Evolutionary conservation across 495 filamentous ascomycete genomes (phyloP).

Genomic region (Penicillium lagena): DNA sequence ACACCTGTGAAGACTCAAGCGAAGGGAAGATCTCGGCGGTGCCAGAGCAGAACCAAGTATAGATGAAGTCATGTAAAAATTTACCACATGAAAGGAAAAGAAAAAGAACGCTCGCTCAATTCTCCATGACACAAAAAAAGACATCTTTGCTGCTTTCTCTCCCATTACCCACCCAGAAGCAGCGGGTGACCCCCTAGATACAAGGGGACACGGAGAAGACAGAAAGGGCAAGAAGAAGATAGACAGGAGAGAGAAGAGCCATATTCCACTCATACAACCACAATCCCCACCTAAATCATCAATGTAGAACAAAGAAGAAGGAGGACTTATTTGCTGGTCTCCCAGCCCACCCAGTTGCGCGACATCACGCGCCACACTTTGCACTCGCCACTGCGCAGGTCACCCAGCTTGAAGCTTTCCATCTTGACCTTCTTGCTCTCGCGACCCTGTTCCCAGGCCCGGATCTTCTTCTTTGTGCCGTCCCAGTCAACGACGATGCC

Average conservation of each 20-base stretch:
- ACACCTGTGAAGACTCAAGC: not conserved
- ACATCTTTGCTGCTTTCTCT: constrained; percentile 5
- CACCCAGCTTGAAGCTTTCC: constrained; percentile 89
- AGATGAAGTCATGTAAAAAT: constrained; percentile 12
- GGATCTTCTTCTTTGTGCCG: constrained; percentile 95
- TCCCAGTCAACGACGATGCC: constrained; percentile 98
- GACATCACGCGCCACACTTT: constrained; percentile 97
- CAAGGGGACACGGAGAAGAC: constrained; percentile 2
- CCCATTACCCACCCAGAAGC: constrained; percentile 18
- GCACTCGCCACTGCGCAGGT: constrained; percentile 88
- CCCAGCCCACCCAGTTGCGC: constrained; percentile 88
- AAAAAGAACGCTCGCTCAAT: constrained; percentile 23
- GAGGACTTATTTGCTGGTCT: constrained; percentile 26
- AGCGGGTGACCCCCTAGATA: not conserved
- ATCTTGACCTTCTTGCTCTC: constrained; percentile 92
- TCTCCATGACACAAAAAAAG: constrained; percentile 13
- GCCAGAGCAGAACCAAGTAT: not conserved
- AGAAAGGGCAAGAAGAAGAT: constrained; percentile 6
- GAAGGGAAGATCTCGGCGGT: not conserved
- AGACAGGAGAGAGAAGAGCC: constrained; percentile 6
- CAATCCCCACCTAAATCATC: constrained; percentile 9
- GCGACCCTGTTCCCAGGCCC: constrained; percentile 90
- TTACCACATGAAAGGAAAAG: constrained; percentile 9
- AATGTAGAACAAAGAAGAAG: constrained; percentile 4
- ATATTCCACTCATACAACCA: constrained; percentile 14